Evolutionary conservation across 768 basidiomycete species (phyloP), one percentile per base, ranked within the genome.

Genomic region (Suillus decipiens): DNA sequence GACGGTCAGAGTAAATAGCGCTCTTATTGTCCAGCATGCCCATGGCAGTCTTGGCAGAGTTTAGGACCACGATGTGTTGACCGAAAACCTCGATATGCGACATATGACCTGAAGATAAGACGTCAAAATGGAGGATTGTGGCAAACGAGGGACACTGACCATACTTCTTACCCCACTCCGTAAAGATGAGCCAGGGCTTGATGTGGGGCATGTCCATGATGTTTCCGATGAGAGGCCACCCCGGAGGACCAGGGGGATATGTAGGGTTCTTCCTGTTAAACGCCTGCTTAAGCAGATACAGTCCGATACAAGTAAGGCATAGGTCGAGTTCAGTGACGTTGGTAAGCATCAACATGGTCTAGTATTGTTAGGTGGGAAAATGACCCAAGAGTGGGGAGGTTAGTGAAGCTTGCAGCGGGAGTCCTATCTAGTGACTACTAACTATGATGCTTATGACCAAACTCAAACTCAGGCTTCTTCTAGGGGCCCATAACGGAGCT

Each of bases 1-100:
- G 88, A 28, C 88, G 83, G 67, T 89, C 88, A 31, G 87, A 88
- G 71, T 89, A 89, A 42, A 84, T 81, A 33, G 83, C 76, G 64
- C 85, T 86, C 68, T 87, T 86, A 73, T 86, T 87, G 73, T 89
- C 86, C 58, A 89, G 77, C 76, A 89, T 80, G 55, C 87, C 85
- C 64, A 76, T 60, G 17, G 85, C 85, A 24, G 77, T 69, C 68
- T 80, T 77, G 31, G 77, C 77, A 15, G 81, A 83, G 69, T 86
- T 87, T 33, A 89, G 64, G 56, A 89, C 73, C 45, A 88, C 70
- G 34, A 89, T 72, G 42, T 85, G 78, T 64, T 87, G 87, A 3
- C 87, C 86, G 4, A 89, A 75, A 15, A 88, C 76, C 36, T 84
- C 86, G 1, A 82, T 80, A 58, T 86, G 87, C 65, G 81, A 80